These are phyloP conservation scores for Trichoderma simmonsii DNA, from an alignment of 2,329 filamentous ascomycete species.

Conservation along the genomic window DNA sequence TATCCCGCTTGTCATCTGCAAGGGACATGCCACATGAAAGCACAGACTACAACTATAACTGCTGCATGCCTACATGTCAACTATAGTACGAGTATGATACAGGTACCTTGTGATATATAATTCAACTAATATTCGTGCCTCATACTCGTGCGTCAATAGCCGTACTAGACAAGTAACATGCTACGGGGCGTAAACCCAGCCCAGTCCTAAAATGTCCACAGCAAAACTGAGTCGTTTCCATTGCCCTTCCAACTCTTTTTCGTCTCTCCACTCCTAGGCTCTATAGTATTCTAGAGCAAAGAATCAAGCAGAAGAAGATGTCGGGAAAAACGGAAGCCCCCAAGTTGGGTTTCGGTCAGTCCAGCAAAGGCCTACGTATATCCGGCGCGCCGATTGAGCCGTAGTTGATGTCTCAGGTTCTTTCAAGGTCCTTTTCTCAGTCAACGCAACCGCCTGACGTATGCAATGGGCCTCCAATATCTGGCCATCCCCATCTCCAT, in stretches of 20 bases:
- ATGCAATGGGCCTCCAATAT: background rate
- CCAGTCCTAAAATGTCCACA: background rate
- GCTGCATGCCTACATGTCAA: background rate
- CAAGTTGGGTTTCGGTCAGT: background rate
- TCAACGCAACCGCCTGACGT: background rate
- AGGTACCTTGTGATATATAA: background rate
- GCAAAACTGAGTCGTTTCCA: background rate
- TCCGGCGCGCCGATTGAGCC: background rate
- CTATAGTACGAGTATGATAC: background rate
- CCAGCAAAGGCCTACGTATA: background rate
- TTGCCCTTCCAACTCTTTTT: background rate
- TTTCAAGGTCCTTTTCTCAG: background rate
- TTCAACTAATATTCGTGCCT: background rate
- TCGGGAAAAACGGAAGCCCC: background rate
- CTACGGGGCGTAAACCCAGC: background rate
- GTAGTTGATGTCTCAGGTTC: background rate
- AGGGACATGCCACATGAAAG: background rate
- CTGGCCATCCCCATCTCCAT: background rate
- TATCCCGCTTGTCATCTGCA: background rate
- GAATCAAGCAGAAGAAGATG: background rate
- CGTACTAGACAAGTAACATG: background rate
- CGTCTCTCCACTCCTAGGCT: background rate
- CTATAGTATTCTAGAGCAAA: background rate
- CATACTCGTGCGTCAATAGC: background rate
- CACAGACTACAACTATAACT: background rate